Evolutionary conservation across 331 rosid species (phyloP).

Genomic region (Cydonia oblonga): DNA sequence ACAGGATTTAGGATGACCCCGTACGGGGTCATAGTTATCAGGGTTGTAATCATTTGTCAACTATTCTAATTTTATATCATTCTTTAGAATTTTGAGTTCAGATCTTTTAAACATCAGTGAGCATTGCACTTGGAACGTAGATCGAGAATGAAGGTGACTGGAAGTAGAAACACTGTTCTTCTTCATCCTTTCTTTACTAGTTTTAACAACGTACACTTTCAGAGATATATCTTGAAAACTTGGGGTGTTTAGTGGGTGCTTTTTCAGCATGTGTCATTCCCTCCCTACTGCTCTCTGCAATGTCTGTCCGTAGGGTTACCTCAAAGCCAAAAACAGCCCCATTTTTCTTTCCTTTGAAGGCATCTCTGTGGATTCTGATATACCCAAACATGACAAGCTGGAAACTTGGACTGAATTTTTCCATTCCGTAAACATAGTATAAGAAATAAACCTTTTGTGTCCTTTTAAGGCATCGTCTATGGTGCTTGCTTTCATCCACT

Average conservation of each 20-base stretch:
- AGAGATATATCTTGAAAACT: background rate
- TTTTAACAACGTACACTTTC: background rate
- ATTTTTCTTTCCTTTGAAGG: background rate
- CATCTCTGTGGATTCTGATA: background rate
- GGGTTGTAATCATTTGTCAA: conserved; percentile 4
- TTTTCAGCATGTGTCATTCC: background rate
- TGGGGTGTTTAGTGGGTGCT: background rate
- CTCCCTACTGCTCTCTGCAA: background rate
- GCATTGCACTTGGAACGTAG: background rate
- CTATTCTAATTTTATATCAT: conserved; percentile 1
- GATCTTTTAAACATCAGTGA: background rate
- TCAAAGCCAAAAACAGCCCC: background rate
- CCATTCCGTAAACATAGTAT: too few species aligned
- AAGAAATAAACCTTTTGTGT: too few species aligned
- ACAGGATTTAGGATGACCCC: conserved; percentile 14
- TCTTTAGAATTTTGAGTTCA: background rate
- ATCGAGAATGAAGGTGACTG: background rate
- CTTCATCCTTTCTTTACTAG: background rate
- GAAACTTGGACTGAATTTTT: background rate
- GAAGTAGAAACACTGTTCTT: background rate
- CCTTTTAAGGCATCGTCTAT: too few species aligned
- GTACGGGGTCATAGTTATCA: conserved; percentile 1
- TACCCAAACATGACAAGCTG: background rate
- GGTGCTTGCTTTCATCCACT: too few species aligned
- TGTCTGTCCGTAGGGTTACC: background rate